A percentile compares a stretch with the other conserved stretches of the same genome.
phyloP scores from a whole-genome alignment of 2,329 filamentous ascomycete species.

The Colletotrichum tropicale region DNA sequence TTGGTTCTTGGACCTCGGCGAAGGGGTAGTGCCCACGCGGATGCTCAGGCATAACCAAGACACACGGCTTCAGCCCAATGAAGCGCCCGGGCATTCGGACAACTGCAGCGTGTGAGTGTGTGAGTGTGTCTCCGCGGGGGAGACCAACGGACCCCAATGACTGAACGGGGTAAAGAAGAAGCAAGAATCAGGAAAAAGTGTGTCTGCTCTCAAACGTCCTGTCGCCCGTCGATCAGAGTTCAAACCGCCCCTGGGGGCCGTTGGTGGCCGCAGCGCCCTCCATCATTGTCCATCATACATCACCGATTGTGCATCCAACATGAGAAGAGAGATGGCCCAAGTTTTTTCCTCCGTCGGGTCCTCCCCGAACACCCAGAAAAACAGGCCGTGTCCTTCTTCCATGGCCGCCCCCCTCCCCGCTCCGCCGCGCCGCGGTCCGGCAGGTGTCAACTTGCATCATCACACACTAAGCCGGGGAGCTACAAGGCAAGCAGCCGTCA shows the following conservation, averaged over 20 bases:
- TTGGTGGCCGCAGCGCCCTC: neutral
- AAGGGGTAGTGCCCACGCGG: neutral
- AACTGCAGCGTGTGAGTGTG: neutral
- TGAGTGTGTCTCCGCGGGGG: neutral
- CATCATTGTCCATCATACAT: neutral
- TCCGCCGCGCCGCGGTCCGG: neutral
- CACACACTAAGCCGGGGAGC: neutral
- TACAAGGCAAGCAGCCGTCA: neutral
- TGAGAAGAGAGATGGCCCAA: neutral
- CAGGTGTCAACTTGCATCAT: neutral
- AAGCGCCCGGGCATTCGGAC: neutral
- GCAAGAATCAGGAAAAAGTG: neutral
- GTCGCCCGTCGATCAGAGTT: neutral
- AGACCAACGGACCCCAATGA: neutral
- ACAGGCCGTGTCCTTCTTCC: neutral
- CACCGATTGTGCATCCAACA: neutral
- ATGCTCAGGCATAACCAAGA: neutral
- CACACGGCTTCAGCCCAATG: neutral
- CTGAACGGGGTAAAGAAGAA: neutral
- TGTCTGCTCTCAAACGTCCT: neutral
- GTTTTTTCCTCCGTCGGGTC: neutral
- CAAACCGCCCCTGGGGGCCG: neutral
- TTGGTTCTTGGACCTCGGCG: neutral
- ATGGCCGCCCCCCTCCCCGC: neutral
- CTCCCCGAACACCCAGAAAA: neutral